Evolutionary conservation across 306 rosid species (phyloP), one percentile per base, ranked within the genome.

Genomic region (Prunus davidiana): DNA sequence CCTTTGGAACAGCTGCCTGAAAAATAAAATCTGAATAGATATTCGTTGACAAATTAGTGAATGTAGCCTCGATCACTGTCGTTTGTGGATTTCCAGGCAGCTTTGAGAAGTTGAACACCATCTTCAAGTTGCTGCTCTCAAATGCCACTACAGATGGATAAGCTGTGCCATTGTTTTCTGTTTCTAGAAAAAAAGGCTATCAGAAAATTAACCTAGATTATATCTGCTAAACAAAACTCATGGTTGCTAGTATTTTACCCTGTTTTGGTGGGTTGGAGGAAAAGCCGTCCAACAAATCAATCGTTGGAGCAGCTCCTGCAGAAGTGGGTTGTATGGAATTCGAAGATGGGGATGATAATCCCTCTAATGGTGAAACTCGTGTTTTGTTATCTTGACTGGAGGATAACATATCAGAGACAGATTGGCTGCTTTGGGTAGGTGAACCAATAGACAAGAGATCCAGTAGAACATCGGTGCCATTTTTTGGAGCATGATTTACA

Each of bases 1-100:
- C 99, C 99, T 96, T 96, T 3, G 99, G 99, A 84, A 95, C 98
- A 45, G 99, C 99, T 20, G 99, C 98, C 88, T 92, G 99, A 87
- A 95, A 95, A 87, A 92, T 85, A 76, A 95, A 95, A 86, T 89
- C 93, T 62, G 98, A 62, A 69, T 81, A 91, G 74, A 74, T 65
- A 81, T 73, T 83, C 30, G 91, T 55, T 30, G 98, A 84, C 88
- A 92, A 87, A 85, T 95, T 95, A 4, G 78, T 82, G 79, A 92
- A 89, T 32, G 91, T 84, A 69, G 99, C 96, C 81, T 88, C 84
- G 38, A 95, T 86, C 67, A 74, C 32, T 75, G 97, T 92, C 65
- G 90, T 87, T 83, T 95, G 97, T 77, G 97, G 90, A 78, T 77
- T 92, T 82, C 90, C 99, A 67, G 92, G 83, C 72, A 82, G 79